Evolutionary conservation across 371 early-diverging fungal species (phyloP).

Genomic region (Thermomucor indicae-seudaticae): DNA sequence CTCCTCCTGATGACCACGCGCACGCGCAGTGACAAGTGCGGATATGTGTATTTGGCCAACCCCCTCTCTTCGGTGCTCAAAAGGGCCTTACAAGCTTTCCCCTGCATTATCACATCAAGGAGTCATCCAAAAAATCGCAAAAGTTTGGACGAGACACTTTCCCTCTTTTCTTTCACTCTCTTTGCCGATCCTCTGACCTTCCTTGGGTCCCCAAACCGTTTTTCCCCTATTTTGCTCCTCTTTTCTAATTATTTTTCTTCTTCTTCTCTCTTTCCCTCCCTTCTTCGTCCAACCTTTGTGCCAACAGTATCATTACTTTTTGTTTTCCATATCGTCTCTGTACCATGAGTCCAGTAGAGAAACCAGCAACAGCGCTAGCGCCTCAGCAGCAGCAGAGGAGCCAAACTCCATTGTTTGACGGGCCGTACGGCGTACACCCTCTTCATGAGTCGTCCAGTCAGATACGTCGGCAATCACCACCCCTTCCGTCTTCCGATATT

Average conservation of each 20-base stretch:
- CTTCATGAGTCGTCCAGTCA: background rate
- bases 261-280: background rate
- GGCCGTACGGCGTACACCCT: slow-evolving; percentile 1
- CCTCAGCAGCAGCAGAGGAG: background rate
- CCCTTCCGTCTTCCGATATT: slow-evolving; percentile 7
- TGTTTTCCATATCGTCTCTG: too few species aligned
- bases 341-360: slow-evolving; percentile 7
- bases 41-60: too few species aligned
- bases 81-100: background rate
- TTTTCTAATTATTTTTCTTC: background rate
- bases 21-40: background rate
- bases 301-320: background rate
- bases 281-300: background rate
- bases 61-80: background rate
- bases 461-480: background rate
- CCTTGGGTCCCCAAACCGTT: background rate
- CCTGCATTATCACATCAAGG: slow-evolving; percentile 2
- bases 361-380: slow-evolving; percentile 4
- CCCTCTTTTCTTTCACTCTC: background rate
- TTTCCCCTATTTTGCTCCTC: slow-evolving; percentile 5
- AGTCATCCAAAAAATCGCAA: background rate
- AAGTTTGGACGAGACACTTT: background rate
- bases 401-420: background rate
- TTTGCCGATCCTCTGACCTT: slow-evolving; percentile 2
- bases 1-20: too few species aligned